phyloP scores from a whole-genome alignment of 768 basidiomycete genomes.

The Pulveroboletus sp. region DNA sequence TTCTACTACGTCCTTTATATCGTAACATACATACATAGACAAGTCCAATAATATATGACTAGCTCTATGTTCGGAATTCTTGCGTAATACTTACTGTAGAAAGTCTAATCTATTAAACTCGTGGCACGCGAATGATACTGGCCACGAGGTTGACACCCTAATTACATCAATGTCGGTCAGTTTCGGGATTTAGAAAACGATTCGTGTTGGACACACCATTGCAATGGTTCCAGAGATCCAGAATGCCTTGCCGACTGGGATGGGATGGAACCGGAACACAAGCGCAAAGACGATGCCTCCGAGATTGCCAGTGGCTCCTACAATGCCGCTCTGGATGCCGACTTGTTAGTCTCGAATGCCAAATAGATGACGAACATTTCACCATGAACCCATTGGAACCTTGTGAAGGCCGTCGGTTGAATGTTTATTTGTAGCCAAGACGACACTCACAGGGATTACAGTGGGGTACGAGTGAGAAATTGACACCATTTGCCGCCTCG shows the following conservation, averaged over 20 bases:
- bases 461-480: conserved; percentile 51
- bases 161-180: no score
- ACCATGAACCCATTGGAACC: conserved; percentile 37
- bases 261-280: conserved; percentile 44
- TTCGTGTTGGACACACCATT: no score
- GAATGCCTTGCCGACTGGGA: conserved; percentile 41
- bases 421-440: not conserved
- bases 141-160: no score
- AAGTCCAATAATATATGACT: no score
- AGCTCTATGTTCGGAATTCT: no score
- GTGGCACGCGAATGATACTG: no score
- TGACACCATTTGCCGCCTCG: conserved; percentile 49
- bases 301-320: conserved; percentile 39
- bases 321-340: conserved; percentile 36
- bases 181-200: no score
- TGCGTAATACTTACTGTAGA: no score
- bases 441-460: conserved; percentile 40
- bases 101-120: no score
- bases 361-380: not conserved
- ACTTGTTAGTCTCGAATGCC: no score
- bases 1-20: no score
- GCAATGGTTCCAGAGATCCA: conserved; percentile 46
- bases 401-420: not conserved
- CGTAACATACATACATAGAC: no score
- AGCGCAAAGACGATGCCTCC: conserved; percentile 50